phyloP scores from a whole-genome alignment of 1,284 basidiomycete genomes.

The Trichosporon asahii region DNA sequence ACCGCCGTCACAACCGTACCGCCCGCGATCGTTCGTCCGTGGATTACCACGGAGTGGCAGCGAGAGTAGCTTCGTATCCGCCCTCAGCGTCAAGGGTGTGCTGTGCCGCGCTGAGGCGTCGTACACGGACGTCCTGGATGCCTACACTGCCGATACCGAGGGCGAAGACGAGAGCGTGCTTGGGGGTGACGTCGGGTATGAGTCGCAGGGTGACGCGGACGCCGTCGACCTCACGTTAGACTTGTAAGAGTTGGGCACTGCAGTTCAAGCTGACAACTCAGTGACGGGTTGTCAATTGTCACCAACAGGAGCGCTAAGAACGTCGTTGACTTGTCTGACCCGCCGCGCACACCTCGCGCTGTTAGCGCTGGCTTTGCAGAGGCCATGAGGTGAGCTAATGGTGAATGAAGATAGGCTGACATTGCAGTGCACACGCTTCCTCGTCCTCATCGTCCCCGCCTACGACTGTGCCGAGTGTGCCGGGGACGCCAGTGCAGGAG shows the following conservation, averaged over 20 bases:
- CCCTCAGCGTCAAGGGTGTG: background rate
- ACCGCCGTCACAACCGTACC: constrained; percentile 3
- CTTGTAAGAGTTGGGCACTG: background rate
- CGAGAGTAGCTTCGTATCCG: constrained; percentile 1
- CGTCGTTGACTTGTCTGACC: background rate
- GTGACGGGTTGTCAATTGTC: background rate
- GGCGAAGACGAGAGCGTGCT: background rate
- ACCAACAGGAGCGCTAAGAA: background rate
- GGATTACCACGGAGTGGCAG: background rate
- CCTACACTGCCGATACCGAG: background rate
- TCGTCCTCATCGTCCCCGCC: background rate
- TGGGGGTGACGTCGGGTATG: background rate
- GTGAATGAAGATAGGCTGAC: background rate
- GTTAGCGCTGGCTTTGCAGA: background rate
- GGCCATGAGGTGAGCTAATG: background rate
- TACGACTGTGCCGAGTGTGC: background rate
- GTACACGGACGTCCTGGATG: constrained; percentile 10
- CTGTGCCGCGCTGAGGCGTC: constrained; percentile 2
- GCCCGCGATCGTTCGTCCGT: background rate
- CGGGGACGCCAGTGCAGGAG: constrained; percentile 2
- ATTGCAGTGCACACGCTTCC: background rate
- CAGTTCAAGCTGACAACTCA: background rate
- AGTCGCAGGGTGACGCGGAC: background rate
- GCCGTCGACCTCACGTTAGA: constrained; percentile 1
- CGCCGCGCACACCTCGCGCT: background rate